Percentiles rank a stretch among this genome's conserved stretches.
phyloP scores from a whole-genome alignment of 345 rosid genomes.

The Crucihimalaya himalaica region DNA sequence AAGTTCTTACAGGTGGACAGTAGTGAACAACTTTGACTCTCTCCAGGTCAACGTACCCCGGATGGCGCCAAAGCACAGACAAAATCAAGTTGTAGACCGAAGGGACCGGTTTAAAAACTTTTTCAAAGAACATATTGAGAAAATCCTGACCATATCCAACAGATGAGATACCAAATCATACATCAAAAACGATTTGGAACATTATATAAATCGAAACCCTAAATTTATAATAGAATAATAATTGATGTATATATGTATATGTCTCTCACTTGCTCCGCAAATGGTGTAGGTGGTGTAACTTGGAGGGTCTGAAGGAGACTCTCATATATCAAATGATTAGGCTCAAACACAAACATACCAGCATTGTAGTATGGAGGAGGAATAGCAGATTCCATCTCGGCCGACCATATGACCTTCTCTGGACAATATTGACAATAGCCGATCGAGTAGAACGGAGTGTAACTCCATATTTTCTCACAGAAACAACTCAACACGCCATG shows the following conservation, averaged over 20 bases:
- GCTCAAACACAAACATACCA: conserved; percentile 76
- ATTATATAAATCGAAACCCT: neutral
- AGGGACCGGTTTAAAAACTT: conserved; percentile 60
- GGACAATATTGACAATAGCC: conserved; percentile 79
- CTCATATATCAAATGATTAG: conserved; percentile 46
- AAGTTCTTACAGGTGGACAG: conserved; percentile 66
- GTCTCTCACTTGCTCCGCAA: conserved; percentile 69
- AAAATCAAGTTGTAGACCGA: conserved; percentile 59
- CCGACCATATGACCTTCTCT: conserved; percentile 55
- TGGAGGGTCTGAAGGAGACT: conserved; percentile 51
- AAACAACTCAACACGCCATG: conserved; percentile 72
- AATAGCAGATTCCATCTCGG: conserved; percentile 52
- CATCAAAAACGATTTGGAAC: neutral
- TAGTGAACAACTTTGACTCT: conserved; percentile 68
- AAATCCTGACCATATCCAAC: conserved; percentile 52
- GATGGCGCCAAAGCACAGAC: conserved; percentile 88
- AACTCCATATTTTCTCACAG: conserved; percentile 73
- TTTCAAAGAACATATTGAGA: conserved; percentile 69
- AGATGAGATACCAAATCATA: neutral
- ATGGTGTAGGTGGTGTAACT: conserved; percentile 59
- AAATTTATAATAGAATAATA: neutral
- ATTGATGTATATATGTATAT: neutral
- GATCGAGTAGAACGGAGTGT: conserved; percentile 46
- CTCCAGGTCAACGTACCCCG: conserved; percentile 62
- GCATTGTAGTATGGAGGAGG: conserved; percentile 76